Evolutionary conservation across 805 yeast species (phyloP), one percentile per base, ranked within the genome.

Genomic region (Helenozyma baotianmanensis): DNA sequence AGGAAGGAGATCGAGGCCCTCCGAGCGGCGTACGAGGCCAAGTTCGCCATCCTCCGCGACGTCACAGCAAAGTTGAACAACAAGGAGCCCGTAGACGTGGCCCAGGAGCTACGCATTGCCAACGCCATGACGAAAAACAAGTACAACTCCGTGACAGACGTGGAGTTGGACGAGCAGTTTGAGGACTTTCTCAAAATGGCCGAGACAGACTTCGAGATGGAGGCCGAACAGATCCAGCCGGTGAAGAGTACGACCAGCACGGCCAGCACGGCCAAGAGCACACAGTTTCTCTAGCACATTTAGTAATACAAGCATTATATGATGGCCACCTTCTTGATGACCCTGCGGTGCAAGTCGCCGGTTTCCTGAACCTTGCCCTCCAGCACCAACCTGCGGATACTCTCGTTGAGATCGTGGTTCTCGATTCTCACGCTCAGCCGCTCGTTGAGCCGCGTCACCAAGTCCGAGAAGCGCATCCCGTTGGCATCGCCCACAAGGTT

Each of bases 331-430:
- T 47, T 51, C 32, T 51, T 43, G 34, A 85, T 70, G 14, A 77
- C 72, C 55, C 89, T 72, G 50, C 84, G 70, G 38, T 73, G 75
- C 32, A 85, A 82, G 38, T 81, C 87, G 12, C 95, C 95, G 23
- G 75, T 63, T 25, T 83, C 78, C 7, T 72, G 68, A 17, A 87
- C 58, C 50, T 74, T 75, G 35, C 82, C 84, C 50, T 86, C 95
- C 36, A 76, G 80, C 38, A 73, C 82, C 44, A 87, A 65, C 38
- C 84, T 65, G 38, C 79, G 69, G 39, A 87, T 54, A 2, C 77
- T 80, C 27, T 81, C 89, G 26, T 78, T 69, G 35, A 87, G 66
- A 36, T 85, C 95, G 30, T 66, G 48, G 50, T 81, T 77, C 47
- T 85, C 95, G 5, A 86, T 79, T 32, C 76, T 70, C 29, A 70